Conservation (phyloP, 495 filamentous ascomycete genomes). For the Evansstolkia leycettana region DNA sequence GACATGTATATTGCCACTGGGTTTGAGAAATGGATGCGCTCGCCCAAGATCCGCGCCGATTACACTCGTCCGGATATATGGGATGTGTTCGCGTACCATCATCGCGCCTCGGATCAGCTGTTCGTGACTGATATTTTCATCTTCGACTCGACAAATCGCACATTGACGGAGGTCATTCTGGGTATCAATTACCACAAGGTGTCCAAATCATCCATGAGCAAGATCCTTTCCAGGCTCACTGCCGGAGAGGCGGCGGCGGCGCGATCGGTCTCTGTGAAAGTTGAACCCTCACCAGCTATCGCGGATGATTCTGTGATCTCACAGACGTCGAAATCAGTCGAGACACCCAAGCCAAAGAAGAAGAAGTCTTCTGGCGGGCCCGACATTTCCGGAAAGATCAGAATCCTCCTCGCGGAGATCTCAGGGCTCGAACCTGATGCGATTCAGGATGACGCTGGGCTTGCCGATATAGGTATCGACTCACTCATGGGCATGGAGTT, state of each 20-base stretch:
- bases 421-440: conserved; percentile 28
- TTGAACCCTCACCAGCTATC: background rate
- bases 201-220: conserved; percentile 30
- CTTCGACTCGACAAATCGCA: conserved; percentile 29
- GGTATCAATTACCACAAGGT: conserved; percentile 36
- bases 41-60: conserved; percentile 18
- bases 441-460: conserved; percentile 23
- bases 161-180: conserved; percentile 34
- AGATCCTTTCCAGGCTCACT: conserved; percentile 12
- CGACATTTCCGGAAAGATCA: conserved; percentile 13
- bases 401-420: conserved; percentile 20
- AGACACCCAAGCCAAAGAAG: conserved; percentile 7
- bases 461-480: conserved; percentile 42
- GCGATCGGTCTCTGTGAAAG: no score
- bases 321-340: background rate
- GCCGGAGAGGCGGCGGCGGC: no score
- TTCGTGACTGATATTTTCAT: conserved; percentile 40
- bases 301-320: background rate
- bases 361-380: conserved; percentile 1
- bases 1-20: conserved; percentile 39
- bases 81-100: conserved; percentile 32
- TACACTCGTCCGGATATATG: conserved; percentile 18
- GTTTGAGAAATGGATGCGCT: conserved; percentile 35
- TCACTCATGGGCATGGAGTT: conserved; percentile 46
- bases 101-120: conserved; percentile 15